phyloP scores from a whole-genome alignment of 106 monocot species.

The Phalaenopsis aphrodite region DNA sequence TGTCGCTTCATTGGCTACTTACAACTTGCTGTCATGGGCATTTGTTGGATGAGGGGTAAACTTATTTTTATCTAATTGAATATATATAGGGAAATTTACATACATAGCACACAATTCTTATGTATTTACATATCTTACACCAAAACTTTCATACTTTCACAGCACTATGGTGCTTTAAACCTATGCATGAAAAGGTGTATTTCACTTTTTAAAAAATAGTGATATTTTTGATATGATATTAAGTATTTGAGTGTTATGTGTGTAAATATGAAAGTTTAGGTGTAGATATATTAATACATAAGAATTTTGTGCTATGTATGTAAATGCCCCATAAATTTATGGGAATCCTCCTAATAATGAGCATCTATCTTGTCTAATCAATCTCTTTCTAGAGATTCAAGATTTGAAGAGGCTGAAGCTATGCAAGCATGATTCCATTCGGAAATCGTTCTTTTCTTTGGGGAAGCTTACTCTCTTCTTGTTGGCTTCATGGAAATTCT shows the following conservation, averaged over 20 bases:
- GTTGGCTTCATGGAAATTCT: slow-evolving; percentile 32
- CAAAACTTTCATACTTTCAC: too few species aligned
- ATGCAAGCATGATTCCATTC: slow-evolving; percentile 21
- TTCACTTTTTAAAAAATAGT: too few species aligned
- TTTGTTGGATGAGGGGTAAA: slow-evolving; percentile 34
- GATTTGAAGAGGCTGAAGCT: slow-evolving; percentile 57
- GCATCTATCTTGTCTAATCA: slow-evolving; percentile 59
- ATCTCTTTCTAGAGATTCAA: slow-evolving; percentile 54
- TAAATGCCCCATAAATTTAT: not conserved
- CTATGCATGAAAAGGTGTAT: too few species aligned
- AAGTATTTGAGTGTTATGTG: too few species aligned
- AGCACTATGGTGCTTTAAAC: too few species aligned
- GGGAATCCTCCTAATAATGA: slow-evolving; percentile 23
- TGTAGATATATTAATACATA: too few species aligned
- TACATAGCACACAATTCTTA: too few species aligned
- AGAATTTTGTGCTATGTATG: too few species aligned
- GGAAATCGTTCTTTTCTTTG: slow-evolving; percentile 29
- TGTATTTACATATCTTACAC: too few species aligned
- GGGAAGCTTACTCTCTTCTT: slow-evolving; percentile 61
- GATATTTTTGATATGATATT: too few species aligned
- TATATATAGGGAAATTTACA: too few species aligned
- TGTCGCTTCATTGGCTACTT: slow-evolving; percentile 42
- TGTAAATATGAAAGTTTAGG: too few species aligned
- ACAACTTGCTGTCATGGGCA: slow-evolving; percentile 49
- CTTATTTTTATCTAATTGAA: slow-evolving; percentile 23